Conservation (phyloP, 1,139 yeast species). For the Kodamaea anthophila region DNA sequence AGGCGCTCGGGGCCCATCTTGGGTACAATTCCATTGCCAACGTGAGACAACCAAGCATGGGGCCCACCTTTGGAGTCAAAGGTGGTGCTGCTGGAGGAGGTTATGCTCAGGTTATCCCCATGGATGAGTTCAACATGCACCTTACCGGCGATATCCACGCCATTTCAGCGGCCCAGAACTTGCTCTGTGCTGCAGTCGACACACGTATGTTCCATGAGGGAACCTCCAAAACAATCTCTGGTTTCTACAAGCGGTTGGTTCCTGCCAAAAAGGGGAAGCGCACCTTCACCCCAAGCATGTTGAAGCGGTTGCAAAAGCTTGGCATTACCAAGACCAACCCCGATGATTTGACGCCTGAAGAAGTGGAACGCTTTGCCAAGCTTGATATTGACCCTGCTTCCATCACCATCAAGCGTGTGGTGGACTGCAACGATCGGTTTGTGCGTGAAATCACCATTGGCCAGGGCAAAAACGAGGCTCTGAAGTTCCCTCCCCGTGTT, state of each 20-base stretch:
- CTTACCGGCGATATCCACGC: constrained; percentile 84
- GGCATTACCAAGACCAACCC: constrained; percentile 65
- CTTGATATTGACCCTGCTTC: constrained; percentile 68
- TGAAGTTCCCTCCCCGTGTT: constrained; percentile 60
- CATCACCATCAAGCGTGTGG: constrained; percentile 71
- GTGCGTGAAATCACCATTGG: constrained; percentile 72
- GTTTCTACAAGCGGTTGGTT: constrained; percentile 61
- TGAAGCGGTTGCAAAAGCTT: constrained; percentile 54
- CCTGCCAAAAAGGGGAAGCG: constrained; percentile 65
- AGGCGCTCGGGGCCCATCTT: constrained; percentile 73
- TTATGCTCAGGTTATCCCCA: constrained; percentile 77
- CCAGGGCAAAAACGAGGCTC: constrained; percentile 64
- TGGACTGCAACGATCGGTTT: constrained; percentile 75
- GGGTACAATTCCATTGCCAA: constrained; percentile 66
- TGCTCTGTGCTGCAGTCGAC: constrained; percentile 78
- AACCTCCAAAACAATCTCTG: constrained; percentile 57
- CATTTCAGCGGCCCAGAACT: constrained; percentile 71
- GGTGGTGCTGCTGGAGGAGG: constrained; percentile 94
- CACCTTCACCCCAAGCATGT: constrained; percentile 61
- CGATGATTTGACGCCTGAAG: constrained; percentile 62
- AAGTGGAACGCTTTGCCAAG: constrained; percentile 55
- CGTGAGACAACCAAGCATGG: constrained; percentile 84
- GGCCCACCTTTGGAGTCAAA: constrained; percentile 82
- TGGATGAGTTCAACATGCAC: constrained; percentile 86
- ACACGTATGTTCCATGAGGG: constrained; percentile 77